A percentile compares a stretch with the other conserved stretches of the same genome.
Conservation (phyloP, 352 stramenopile species). For the Globisporangium acanthophoron region DNA sequence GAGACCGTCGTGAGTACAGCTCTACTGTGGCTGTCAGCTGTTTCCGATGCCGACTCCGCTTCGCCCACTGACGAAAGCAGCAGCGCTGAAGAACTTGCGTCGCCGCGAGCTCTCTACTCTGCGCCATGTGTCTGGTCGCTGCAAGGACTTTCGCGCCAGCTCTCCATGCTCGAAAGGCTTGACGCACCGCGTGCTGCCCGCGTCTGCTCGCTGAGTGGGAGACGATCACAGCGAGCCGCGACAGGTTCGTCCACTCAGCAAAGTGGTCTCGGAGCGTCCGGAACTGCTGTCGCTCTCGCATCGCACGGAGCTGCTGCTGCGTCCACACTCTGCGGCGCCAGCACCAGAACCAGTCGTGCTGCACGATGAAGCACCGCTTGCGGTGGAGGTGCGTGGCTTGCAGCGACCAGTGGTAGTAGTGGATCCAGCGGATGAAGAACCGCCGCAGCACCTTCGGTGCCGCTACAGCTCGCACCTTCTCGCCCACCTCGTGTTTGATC, state of each 20-base stretch:
- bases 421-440: constrained; percentile 60
- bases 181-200: constrained; percentile 18
- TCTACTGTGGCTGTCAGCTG: constrained; percentile 16
- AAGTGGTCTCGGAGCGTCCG: constrained; percentile 29
- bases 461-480: constrained; percentile 34
- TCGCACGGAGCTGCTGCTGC: constrained; percentile 16
- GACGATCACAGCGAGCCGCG: constrained; percentile 47
- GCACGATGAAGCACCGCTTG: constrained; percentile 40
- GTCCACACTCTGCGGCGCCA: constrained; percentile 52
- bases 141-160: constrained; percentile 6
- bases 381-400: constrained; percentile 39
- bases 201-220: constrained; percentile 25
- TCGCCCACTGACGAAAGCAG: constrained; percentile 9
- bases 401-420: constrained; percentile 40
- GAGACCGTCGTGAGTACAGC: constrained; percentile 17
- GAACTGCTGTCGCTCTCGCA: constrained; percentile 18
- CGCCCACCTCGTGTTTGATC: constrained; percentile 52
- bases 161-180: constrained; percentile 35
- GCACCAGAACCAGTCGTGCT: constrained; percentile 60
- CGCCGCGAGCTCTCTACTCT: neutral
- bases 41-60: neutral
- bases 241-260: constrained; percentile 49
- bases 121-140: neutral
- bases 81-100: constrained; percentile 2
- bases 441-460: constrained; percentile 44